Base-by-base conservation (phyloP, 768 basidiomycete species). In the Lentinula sp. region DNA sequence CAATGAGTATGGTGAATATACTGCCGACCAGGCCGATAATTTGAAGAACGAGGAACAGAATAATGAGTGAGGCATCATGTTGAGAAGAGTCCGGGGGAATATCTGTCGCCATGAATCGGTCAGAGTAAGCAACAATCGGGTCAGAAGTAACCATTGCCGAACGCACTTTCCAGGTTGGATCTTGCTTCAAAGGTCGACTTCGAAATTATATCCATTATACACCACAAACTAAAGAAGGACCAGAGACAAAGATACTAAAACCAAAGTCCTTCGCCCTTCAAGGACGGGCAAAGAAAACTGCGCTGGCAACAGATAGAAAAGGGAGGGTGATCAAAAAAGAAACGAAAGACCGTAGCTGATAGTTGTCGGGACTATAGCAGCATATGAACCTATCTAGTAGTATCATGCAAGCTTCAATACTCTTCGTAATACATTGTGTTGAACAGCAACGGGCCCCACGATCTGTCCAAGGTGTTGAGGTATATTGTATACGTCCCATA, bases 11-110 rank as follows among this genome's bases (percentile, higher is more conserved):
- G 20, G 18, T 28, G 28, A 20, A 59, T 46, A 66, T 67, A 28
- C 67, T 68, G 6, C 67, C 41, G 18, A 72, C 57, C 41, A 69
- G 63, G 13, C 69, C 67, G 45, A 69, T 54, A 32, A 72, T 43
- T 54, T 72, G 68, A 10, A 72, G 65, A 36, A 64, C 39, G 49
- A 70, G 55, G 50, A 72, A 72, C 51, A 65, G 20, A 32, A 63
- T 54, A 45, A 71, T 63, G 5, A 68, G 63, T 28, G 57, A 23
- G 18, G 43, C 1, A 12, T 18, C 12, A 35, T 48, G 46, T 39
- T 59, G 57, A 28, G 45, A 45, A 18, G 43, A 7, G 33, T 50
- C 57, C 33, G 46, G 45, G 9, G 57, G 45, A 16, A 54, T 15
- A 39, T 36, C 52, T 54, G 28, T 5, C 8, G 18, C 36, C 32